phyloP scores from a whole-genome alignment of 148 eudicot species.

The Salicornia ramosissima region DNA sequence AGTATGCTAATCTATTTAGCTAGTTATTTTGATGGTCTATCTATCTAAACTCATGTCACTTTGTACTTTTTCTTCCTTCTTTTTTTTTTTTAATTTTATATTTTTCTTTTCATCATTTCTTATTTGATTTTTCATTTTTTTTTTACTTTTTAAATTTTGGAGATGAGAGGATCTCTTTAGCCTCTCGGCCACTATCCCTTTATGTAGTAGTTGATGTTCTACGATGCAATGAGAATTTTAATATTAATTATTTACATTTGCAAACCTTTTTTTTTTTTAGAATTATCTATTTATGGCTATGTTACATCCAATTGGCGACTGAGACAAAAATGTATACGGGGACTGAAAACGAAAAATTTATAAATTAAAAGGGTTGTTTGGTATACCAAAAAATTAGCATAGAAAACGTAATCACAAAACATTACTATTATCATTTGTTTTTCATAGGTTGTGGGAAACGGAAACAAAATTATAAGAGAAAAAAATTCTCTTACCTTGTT shows the following conservation, averaged over 20 bases:
- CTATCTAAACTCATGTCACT: background rate
- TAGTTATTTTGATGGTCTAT: slow-evolving; percentile 8
- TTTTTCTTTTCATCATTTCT: background rate
- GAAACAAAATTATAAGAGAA: too few relatives aligned
- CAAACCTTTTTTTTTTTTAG: background rate
- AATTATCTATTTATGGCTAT: background rate
- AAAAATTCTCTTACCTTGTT: too few relatives aligned
- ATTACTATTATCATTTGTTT: too few relatives aligned
- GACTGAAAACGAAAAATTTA: too few relatives aligned
- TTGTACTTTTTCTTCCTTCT: background rate
- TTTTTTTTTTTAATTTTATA: background rate
- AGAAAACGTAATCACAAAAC: too few relatives aligned
- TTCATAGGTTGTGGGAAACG: too few relatives aligned
- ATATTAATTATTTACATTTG: slow-evolving; percentile 1
- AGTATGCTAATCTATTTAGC: slow-evolving; percentile 10
- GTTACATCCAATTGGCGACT: too few relatives aligned
- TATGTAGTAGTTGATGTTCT: slow-evolving; percentile 21
- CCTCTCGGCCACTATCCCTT: slow-evolving; percentile 9
- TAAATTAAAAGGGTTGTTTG: too few relatives aligned
- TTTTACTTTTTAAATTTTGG: background rate
- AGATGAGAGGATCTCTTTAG: slow-evolving; percentile 20
- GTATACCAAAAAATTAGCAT: too few relatives aligned
- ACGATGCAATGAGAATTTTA: slow-evolving; percentile 15
- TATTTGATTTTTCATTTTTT: background rate
- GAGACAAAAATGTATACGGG: too few relatives aligned